Base-by-base conservation (phyloP, 2,329 filamentous ascomycete genomes). In the Capronia epimyces region DNA sequence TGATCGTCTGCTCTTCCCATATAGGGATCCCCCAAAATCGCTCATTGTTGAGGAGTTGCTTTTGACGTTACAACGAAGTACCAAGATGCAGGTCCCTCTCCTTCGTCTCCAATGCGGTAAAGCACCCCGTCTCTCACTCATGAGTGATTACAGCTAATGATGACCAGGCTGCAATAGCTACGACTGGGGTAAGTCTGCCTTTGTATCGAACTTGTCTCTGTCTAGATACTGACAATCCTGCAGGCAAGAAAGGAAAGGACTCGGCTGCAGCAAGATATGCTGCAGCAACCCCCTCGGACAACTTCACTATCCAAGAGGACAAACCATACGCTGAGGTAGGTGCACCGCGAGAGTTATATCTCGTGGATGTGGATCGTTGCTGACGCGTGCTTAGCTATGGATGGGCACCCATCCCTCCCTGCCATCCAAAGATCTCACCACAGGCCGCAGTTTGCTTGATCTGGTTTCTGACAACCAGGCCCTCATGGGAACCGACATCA, bases 341-440 rank as follows among this genome's bases (percentile, higher is more conserved):
- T 66, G 3, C 13, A 15, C n/a, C 16, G 3, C 24, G n/a, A n/a
- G n/a, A n/a, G 4, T 39, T 12, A 47, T 43, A 12, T 10, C n/a
- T 32, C 24, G 12, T 37, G 16, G 20, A 8, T 4, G 3, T 29
- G 16, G 22, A 27, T 15, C 18, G 9, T 20, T 27, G 24, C 43
- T 46, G 15, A 48, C 31, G 6, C 24, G 48, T 42, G 32, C 39
- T 24, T 63, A 96, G 89, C 76, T 98, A 64, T 98, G 93, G 93
- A 98, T 98, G 93, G 93, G 93, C 65, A 96, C 91, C 1, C 93
- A 98, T 65, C 90, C 91, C 39, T 95, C 89, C 40, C 89, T 96
- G 64, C 93, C 93, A 15, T 97, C 93, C 52, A 94, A 86, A 68
- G 89, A 97, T 65, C 68, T 95, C 60, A 74, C 79, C 43, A 95